Evolutionary conservation across 1,284 basidiomycete species (phyloP).

Genomic region (Cronartium ribicola): DNA sequence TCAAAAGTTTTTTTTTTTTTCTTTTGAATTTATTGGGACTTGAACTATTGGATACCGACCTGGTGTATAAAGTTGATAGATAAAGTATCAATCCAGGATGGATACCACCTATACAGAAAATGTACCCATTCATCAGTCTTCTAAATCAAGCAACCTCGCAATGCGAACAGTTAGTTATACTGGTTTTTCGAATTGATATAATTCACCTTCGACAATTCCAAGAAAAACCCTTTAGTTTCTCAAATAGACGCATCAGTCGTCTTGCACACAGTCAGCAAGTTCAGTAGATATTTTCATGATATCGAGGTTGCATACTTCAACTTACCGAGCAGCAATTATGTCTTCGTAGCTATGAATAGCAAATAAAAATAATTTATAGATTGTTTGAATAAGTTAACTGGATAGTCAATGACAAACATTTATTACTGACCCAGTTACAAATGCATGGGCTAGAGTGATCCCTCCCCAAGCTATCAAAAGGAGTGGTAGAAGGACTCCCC

Average conservation of each 20-base stretch:
- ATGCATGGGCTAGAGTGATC: background rate
- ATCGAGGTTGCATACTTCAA: too few relatives aligned
- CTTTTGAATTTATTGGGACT: background rate
- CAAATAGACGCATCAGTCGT: too few relatives aligned
- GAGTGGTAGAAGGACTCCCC: background rate
- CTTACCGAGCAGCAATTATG: slow-evolving; percentile 2
- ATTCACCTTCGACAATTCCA: slow-evolving; percentile 2
- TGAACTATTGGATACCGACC: background rate
- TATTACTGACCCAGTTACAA: background rate
- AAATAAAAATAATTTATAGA: too few relatives aligned
- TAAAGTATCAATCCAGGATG: slow-evolving; percentile 15
- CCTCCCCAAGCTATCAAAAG: slow-evolving; percentile 4
- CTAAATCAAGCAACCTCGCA: background rate
- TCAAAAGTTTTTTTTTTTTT: background rate
- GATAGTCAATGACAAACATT: too few relatives aligned
- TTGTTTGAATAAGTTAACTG: too few relatives aligned
- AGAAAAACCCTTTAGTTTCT: background rate
- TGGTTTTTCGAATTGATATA: background rate
- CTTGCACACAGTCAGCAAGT: too few relatives aligned
- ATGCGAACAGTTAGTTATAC: background rate
- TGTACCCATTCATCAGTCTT: background rate
- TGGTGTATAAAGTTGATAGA: slow-evolving; percentile 18
- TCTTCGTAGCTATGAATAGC: background rate
- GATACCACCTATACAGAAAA: slow-evolving; percentile 15
- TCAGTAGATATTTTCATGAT: too few relatives aligned